Evolutionary conservation across 805 yeast genomes (phyloP).

Genomic region (Candida railenensis): DNA sequence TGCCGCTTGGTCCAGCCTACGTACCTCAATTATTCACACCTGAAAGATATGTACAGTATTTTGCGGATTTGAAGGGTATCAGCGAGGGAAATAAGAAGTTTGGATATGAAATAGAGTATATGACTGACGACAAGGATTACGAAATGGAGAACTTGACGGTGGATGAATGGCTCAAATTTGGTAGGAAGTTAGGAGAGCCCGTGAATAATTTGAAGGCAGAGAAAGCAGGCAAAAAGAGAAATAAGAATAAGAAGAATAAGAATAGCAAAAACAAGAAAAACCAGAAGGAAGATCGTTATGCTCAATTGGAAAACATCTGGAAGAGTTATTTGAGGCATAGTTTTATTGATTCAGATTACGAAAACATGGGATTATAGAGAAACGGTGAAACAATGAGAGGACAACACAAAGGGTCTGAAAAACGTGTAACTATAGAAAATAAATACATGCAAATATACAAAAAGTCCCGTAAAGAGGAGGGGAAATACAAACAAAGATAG

Average conservation of each 20-base stretch:
- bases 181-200: slow-evolving; percentile 51
- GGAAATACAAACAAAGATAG: too few relatives aligned
- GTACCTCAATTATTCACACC: slow-evolving; percentile 72
- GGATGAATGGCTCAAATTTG: slow-evolving; percentile 59
- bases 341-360: slow-evolving; percentile 66
- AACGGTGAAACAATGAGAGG: not conserved
- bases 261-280: slow-evolving; percentile 8
- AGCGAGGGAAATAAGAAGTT: slow-evolving; percentile 49
- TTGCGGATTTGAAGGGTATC: slow-evolving; percentile 55
- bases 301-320: slow-evolving; percentile 52
- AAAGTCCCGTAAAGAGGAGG: too few relatives aligned
- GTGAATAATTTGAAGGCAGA: slow-evolving; percentile 13
- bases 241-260: slow-evolving; percentile 10
- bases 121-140: slow-evolving; percentile 62
- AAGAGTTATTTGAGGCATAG: slow-evolving; percentile 52
- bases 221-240: slow-evolving; percentile 6
- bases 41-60: slow-evolving; percentile 69
- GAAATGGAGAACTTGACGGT: slow-evolving; percentile 56
- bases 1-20: slow-evolving; percentile 75
- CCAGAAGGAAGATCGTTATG: slow-evolving; percentile 8
- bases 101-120: slow-evolving; percentile 63
- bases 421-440: too few relatives aligned
- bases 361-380: slow-evolving; percentile 36
- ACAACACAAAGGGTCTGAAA: not conserved
- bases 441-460: too few relatives aligned